phyloP scores from a whole-genome alignment of 306 rosid genomes.

The Corylus americana region DNA sequence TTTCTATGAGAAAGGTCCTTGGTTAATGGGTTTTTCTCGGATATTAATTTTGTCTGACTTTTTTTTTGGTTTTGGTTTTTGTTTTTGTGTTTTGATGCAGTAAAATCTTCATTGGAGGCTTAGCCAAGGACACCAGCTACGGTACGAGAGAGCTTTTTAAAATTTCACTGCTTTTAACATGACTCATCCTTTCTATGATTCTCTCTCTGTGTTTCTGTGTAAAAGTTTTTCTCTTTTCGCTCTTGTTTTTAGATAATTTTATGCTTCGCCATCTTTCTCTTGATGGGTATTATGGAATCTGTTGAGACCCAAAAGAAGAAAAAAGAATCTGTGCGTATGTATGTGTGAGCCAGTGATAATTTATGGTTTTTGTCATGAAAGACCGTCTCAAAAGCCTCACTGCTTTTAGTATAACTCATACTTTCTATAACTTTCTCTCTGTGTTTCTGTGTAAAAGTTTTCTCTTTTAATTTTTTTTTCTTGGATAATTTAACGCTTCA shows the following conservation, averaged over 20 bases:
- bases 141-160: slow-evolving; percentile 39
- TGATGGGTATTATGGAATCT: not conserved
- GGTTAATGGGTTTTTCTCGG: not conserved
- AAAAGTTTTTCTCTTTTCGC: not conserved
- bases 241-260: not conserved
- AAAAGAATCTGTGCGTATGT: not conserved
- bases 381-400: not conserved
- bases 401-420: not conserved
- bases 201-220: not conserved
- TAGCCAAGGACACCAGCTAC: slow-evolving; percentile 78
- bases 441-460: not conserved
- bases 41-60: not conserved
- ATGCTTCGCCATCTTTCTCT: not conserved
- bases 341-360: no score
- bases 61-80: not conserved
- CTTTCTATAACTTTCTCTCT: not conserved
- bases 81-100: slow-evolving; percentile 39
- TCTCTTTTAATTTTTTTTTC: not conserved
- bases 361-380: no score
- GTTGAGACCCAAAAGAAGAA: not conserved
- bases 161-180: not conserved
- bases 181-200: not conserved
- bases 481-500: no score
- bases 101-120: slow-evolving; percentile 93
- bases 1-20: not conserved